Conservation (phyloP, 106 monocot species). For the Allium sativum region DNA sequence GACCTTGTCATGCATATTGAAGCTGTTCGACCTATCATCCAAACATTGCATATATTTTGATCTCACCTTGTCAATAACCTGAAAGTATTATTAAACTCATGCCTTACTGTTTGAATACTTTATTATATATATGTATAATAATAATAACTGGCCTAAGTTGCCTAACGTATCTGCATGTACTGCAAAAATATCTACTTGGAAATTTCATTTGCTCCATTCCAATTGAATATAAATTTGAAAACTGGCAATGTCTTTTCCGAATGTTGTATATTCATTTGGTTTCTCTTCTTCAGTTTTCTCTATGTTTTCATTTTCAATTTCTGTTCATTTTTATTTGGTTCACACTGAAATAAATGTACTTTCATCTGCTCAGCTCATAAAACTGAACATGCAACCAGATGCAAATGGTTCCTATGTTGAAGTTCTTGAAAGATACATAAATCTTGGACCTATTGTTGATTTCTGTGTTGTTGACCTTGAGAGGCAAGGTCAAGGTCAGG, state of each 20-base stretch:
- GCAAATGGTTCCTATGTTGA: slow-evolving; percentile 92
- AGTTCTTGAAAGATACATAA: slow-evolving; percentile 89
- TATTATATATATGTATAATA: too few species aligned
- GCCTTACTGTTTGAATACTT: too few species aligned
- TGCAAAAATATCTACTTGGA: too few species aligned
- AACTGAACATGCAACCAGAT: slow-evolving; percentile 96
- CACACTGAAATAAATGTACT: neutral
- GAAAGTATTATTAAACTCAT: too few species aligned
- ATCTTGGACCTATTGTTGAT: slow-evolving; percentile 96
- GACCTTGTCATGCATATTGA: too few species aligned
- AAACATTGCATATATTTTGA: too few species aligned
- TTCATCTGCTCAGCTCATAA: slow-evolving; percentile 54
- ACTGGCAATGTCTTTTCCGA: neutral
- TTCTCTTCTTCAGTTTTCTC: neutral
- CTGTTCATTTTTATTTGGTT: neutral
- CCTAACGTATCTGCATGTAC: too few species aligned
- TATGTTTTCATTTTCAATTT: neutral
- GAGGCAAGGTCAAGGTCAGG: slow-evolving; percentile 97
- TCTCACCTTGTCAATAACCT: too few species aligned
- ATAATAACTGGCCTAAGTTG: too few species aligned
- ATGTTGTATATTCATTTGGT: neutral
- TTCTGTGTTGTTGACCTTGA: slow-evolving; percentile 99
- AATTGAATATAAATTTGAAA: too few species aligned
- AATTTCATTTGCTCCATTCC: too few species aligned
- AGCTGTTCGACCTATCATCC: too few species aligned